Base-by-base conservation (phyloP, 2,329 filamentous ascomycete species). In the Huntiella omanensis region DNA sequence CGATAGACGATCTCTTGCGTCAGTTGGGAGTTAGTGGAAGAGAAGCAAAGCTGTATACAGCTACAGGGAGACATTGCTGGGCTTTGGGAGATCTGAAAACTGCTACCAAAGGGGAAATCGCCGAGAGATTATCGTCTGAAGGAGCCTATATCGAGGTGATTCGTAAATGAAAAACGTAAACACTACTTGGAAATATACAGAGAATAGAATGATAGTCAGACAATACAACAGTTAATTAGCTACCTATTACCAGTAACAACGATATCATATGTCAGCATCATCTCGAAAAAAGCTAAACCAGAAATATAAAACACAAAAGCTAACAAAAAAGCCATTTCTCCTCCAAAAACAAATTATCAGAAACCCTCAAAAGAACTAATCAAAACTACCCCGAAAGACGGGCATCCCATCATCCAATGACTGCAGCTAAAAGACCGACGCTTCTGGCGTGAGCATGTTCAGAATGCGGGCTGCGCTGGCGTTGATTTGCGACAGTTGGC, bases 401-500 rank as follows among this genome's bases (percentile, higher is more conserved):
- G 15, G 4, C 4, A 4, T 11, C 8, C 13, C 22, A 28, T 12
- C 19, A 32, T 32, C n/a, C 22, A 34, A 44, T 11, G 33, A 19
- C 33, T 16, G 28, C 16, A 35, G 22, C 4, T 32, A 28, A 28
- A 28, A 28, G 2, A 28, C 22, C 12, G 11, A n/a, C n/a, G 28
- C 32, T 19, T 47, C 45, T 10, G 33, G 36, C 15, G n/a, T 7
- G 15, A 50, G 41, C 36, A 50, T 42, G 12, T 60, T 56, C 28
- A 58, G 53, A 22, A 61, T 57, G n/a, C 56, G 56, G 50, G 55
- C 57, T 38, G 59, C 56, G 6, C 57, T 53, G 19, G 51, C 53
- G 22, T 65, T 64, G 58, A 72, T 64, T 51, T 56, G 57, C 34
- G 63, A 67, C 40, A 74, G 58, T 12, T 65, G 60, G 16, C 63